phyloP scores from a whole-genome alignment of 768 basidiomycete species.

The Thelephora aurantiotincta region DNA sequence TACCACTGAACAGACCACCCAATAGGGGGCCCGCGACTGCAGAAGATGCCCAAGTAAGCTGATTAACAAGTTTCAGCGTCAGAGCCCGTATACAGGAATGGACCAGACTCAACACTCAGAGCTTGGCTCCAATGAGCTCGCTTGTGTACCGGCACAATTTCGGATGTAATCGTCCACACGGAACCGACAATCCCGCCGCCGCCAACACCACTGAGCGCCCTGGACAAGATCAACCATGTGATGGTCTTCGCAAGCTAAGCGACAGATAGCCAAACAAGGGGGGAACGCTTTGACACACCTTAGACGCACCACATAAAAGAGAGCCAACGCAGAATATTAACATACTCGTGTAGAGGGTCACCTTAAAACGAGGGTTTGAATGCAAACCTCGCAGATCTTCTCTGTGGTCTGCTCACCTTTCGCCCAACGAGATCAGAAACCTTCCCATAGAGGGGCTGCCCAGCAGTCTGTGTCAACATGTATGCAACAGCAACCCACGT shows the following conservation, averaged over 20 bases:
- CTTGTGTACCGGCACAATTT: conserved; percentile 57
- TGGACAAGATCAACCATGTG: conserved; percentile 51
- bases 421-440: conserved; percentile 70
- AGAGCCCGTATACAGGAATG: neutral
- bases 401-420: conserved; percentile 35
- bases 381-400: conserved; percentile 2
- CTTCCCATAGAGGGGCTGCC: conserved; percentile 71
- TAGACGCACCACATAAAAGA: conserved; percentile 62
- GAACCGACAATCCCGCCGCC: conserved; percentile 77
- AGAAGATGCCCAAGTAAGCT: conserved; percentile 72
- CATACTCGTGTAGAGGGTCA: conserved; percentile 60
- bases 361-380: conserved; percentile 23
- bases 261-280: neutral
- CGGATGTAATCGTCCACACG: conserved; percentile 79
- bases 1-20: conserved; percentile 74
- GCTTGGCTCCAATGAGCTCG: conserved; percentile 80
- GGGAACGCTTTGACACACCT: conserved; percentile 26
- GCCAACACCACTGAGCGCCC: conserved; percentile 62
- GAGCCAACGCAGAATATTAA: conserved; percentile 64
- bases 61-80: neutral
- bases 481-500: conserved; percentile 82
- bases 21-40: conserved; percentile 72
- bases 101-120: conserved; percentile 28
- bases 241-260: conserved; percentile 26
- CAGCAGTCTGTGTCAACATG: conserved; percentile 76